phyloP scores from a whole-genome alignment of 2,329 filamentous ascomycete genomes.

The Elsinoe ampelina region DNA sequence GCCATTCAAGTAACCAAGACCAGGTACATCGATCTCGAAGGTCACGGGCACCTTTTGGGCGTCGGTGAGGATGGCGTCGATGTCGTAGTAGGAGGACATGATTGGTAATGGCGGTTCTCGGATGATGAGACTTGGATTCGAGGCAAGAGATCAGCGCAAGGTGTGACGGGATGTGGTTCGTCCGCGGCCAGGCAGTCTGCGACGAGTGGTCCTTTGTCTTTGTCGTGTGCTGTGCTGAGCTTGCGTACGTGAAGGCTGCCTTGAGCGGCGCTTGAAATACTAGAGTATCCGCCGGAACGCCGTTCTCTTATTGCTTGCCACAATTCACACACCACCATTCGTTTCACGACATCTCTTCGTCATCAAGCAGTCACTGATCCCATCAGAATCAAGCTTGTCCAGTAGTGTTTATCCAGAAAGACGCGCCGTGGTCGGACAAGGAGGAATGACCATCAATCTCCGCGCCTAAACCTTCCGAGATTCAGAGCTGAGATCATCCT shows the following conservation, averaged over 20 bases:
- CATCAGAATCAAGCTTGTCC: neutral
- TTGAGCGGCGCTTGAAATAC: neutral
- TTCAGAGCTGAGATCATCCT: conserved; percentile 7
- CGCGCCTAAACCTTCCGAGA: conserved; percentile 6
- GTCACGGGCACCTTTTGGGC: conserved; percentile 94
- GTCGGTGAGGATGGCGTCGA: conserved; percentile 76
- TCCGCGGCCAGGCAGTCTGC: neutral
- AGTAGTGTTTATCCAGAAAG: neutral
- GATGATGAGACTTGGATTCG: neutral
- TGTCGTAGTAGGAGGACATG: conserved; percentile 66
- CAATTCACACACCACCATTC: neutral
- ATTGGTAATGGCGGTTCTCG: conserved; percentile 1
- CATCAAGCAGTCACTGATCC: neutral
- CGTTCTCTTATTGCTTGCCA: conserved; percentile 2
- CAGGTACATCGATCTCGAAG: conserved; percentile 81
- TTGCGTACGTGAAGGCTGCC: conserved; percentile 3
- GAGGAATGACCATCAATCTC: neutral
- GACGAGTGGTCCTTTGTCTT: neutral
- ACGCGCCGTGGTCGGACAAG: neutral
- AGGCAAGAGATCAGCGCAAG: neutral
- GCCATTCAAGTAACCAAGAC: conserved; percentile 82
- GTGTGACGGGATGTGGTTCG: neutral
- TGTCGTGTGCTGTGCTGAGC: neutral
- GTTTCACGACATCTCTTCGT: neutral
- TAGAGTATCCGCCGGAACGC: neutral